These are phyloP conservation scores for Endoconidiophora laricicola DNA, from an alignment of 2,329 filamentous ascomycete species.

Conservation along the genomic window DNA sequence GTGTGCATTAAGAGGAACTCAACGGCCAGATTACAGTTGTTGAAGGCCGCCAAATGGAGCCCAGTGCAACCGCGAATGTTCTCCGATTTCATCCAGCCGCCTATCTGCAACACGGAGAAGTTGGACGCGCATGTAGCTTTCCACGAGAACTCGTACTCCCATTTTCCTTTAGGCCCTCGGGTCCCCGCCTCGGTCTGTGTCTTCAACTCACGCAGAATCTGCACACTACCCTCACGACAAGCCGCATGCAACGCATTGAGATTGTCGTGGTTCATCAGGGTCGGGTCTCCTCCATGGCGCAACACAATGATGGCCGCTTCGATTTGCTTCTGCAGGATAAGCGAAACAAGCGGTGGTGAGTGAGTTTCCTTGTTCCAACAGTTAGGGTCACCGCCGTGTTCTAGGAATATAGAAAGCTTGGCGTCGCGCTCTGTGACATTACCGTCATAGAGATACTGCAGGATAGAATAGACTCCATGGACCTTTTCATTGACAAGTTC, in stretches of 20 bases:
- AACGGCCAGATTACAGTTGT: conserved; percentile 10
- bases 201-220: neutral
- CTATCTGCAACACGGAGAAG: conserved; percentile 11
- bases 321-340: conserved; percentile 10
- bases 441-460: conserved; percentile 6
- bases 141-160: conserved; percentile 10
- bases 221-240: neutral
- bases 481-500: neutral
- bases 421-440: neutral
- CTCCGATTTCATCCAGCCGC: neutral
- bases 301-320: conserved; percentile 11
- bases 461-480: neutral
- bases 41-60: conserved; percentile 13
- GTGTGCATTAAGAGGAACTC: conserved; percentile 10
- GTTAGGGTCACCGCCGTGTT: conserved; percentile 3
- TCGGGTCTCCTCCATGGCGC: conserved; percentile 10
- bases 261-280: conserved; percentile 6
- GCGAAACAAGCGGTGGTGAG: conserved; percentile 13
- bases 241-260: conserved; percentile 10
- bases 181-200: conserved; percentile 2
- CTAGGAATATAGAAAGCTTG: conserved; percentile 1
- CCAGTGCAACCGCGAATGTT: conserved; percentile 7
- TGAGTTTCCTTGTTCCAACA: neutral
- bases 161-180: neutral
- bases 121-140: conserved; percentile 9